These are phyloP conservation scores for Auriscalpium microsporum DNA, from an alignment of 768 basidiomycete genomes.

Conservation along the genomic window DNA sequence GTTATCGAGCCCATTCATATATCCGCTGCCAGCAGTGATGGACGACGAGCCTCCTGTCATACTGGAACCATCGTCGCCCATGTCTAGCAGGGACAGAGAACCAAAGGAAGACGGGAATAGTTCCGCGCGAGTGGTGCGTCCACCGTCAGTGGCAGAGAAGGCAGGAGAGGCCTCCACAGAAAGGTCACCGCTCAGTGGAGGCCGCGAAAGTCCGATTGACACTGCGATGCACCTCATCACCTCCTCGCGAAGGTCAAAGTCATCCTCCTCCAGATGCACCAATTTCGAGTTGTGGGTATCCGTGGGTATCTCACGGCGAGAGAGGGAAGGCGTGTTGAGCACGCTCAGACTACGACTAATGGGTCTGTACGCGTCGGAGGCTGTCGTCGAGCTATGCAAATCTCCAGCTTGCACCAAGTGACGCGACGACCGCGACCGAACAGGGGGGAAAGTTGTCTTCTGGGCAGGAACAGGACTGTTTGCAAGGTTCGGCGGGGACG, in stretches of 20 bases:
- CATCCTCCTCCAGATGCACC: slow-evolving; percentile 40
- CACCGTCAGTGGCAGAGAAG: slow-evolving; percentile 39
- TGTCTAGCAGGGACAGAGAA: slow-evolving; percentile 63
- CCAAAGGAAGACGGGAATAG: slow-evolving; percentile 60
- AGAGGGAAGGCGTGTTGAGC: slow-evolving; percentile 5
- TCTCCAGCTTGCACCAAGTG: slow-evolving; percentile 71
- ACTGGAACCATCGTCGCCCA: slow-evolving; percentile 58
- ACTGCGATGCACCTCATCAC: slow-evolving; percentile 98
- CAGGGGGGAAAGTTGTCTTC: slow-evolving; percentile 9
- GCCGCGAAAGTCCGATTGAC: slow-evolving; percentile 89
- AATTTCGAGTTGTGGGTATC: slow-evolving; percentile 5
- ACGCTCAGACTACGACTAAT: slow-evolving; percentile 13
- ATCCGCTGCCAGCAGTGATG: slow-evolving; percentile 37
- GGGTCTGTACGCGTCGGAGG: slow-evolving; percentile 34
- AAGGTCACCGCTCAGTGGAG: slow-evolving; percentile 62
- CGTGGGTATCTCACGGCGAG: slow-evolving; percentile 8
- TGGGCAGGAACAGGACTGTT: slow-evolving; percentile 18
- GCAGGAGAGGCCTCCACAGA: slow-evolving; percentile 62
- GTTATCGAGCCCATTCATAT: slow-evolving; percentile 84
- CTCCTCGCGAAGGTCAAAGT: slow-evolving; percentile 91
- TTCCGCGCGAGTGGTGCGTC: slow-evolving; percentile 23
- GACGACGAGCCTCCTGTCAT: slow-evolving; percentile 55
- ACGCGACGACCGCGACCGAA: slow-evolving; percentile 33
- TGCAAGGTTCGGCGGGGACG: slow-evolving; percentile 18
- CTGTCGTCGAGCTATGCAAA: slow-evolving; percentile 50